These are phyloP conservation scores for Quercus wislizeni DNA, from an alignment of 306 rosid genomes.

Conservation along the genomic window DNA sequence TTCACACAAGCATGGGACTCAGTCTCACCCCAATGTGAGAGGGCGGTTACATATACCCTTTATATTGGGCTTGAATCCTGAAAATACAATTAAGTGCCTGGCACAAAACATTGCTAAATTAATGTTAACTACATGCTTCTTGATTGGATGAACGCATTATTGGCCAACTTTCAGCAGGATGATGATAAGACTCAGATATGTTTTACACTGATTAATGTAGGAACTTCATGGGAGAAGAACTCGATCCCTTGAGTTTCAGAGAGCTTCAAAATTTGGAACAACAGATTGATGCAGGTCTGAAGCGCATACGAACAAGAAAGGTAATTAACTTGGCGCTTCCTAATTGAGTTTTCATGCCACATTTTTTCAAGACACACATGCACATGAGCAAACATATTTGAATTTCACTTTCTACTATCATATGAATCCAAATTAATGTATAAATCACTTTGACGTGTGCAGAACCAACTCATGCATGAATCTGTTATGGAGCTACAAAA, in stretches of 20 bases:
- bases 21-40: no score
- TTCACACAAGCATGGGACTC: no score
- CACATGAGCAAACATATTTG: not conserved
- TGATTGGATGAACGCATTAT: not conserved
- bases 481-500: constrained; percentile 66
- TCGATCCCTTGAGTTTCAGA: constrained; percentile 56
- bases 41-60: no score
- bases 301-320: constrained; percentile 75
- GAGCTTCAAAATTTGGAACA: constrained; percentile 78
- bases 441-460: constrained; percentile 17
- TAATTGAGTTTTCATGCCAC: not conserved
- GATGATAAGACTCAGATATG: not conserved
- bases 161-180: not conserved
- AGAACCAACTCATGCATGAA: constrained; percentile 84
- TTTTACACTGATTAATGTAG: constrained; percentile 34
- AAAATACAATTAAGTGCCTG: not conserved
- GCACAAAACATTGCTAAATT: not conserved
- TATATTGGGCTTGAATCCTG: not conserved
- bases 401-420: not conserved
- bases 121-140: not conserved
- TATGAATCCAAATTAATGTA: not conserved
- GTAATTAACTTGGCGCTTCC: constrained; percentile 20
- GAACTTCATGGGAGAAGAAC: constrained; percentile 57
- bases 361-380: not conserved
- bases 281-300: constrained; percentile 66